phyloP scores from a whole-genome alignment of 2,329 filamentous ascomycete species.

The Chaetomium sp. region DNA sequence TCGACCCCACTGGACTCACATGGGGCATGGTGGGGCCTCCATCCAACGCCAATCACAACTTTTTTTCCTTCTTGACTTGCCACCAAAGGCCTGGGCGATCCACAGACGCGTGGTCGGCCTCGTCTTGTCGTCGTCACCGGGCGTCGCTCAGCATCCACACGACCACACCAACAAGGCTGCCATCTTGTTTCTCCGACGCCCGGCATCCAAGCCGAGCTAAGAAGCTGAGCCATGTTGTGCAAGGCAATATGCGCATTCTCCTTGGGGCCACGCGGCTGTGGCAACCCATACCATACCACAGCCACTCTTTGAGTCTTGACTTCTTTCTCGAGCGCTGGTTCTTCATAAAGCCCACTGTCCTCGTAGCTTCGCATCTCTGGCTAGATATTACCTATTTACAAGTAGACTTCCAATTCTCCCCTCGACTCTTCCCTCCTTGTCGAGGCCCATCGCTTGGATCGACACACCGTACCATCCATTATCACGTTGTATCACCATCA shows the following conservation, averaged over 20 bases:
- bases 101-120: slow-evolving; percentile 19
- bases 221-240: background rate
- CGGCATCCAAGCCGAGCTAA: background rate
- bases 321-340: background rate
- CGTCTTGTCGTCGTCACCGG: slow-evolving; percentile 18
- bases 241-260: slow-evolving; percentile 2
- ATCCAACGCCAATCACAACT: background rate
- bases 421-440: background rate
- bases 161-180: slow-evolving; percentile 5
- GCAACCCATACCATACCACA: slow-evolving; percentile 10
- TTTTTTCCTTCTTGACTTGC: background rate
- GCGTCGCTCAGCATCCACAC: slow-evolving; percentile 9
- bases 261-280: slow-evolving; percentile 19
- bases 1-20: no score
- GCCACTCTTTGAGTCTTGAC: background rate
- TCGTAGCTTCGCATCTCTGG: background rate
- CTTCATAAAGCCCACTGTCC: background rate
- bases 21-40: background rate
- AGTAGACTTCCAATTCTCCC: background rate
- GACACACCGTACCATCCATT: background rate
- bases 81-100: slow-evolving; percentile 1
- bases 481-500: background rate
- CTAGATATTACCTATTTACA: background rate
- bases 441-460: background rate
- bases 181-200: background rate